Percentiles rank a stretch among this genome's conserved stretches.
Evolutionary conservation across 805 yeast genomes (phyloP).

Genomic region (Saccharomyces cerevisiae): DNA sequence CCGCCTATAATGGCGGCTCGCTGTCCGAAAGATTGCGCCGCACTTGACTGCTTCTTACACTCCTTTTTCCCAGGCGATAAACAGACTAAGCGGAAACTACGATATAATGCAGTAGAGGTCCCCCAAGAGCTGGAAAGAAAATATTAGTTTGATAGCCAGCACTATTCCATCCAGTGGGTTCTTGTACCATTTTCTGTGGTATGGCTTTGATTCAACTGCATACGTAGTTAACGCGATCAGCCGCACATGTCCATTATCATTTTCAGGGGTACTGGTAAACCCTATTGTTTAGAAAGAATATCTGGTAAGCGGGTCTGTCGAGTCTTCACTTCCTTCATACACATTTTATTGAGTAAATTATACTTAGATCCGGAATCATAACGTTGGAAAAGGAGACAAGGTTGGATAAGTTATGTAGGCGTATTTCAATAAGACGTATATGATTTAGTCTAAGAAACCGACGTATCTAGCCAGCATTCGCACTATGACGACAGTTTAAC

Average conservation of each 20-base stretch:
- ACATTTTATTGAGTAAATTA: neutral
- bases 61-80: neutral
- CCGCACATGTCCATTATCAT: constrained; percentile 77
- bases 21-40: too few relatives aligned
- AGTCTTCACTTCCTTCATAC: neutral
- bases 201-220: constrained; percentile 39
- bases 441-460: too few relatives aligned
- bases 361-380: neutral
- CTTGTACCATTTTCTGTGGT: constrained; percentile 56
- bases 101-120: neutral
- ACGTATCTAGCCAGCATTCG: neutral
- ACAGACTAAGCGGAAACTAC: neutral
- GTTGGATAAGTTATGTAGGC: neutral
- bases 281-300: neutral
- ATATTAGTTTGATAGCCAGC: too few relatives aligned
- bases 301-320: neutral
- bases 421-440: neutral
- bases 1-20: neutral
- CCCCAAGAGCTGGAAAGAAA: too few relatives aligned
- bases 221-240: constrained; percentile 80
- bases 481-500: too few relatives aligned
- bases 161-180: constrained; percentile 53
- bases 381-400: neutral
- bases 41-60: neutral
- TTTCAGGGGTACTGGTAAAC: constrained; percentile 36